A percentile compares a stretch with the other conserved stretches of the same genome.
Conservation (phyloP, 106 monocot genomes). For the Alisma plantagoaquatica region DNA sequence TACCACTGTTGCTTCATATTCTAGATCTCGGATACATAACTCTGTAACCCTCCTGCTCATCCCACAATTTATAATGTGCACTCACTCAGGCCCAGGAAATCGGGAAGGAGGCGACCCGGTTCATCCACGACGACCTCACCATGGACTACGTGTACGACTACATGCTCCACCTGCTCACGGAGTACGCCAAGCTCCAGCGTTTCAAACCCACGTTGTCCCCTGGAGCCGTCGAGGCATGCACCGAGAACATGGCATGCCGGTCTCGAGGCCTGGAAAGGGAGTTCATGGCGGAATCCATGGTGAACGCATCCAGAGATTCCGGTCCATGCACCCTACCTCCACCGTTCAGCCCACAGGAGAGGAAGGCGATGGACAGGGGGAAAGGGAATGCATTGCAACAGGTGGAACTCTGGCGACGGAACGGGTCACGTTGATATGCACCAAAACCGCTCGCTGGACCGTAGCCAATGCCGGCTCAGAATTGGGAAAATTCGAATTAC, state of each 20-base stretch:
- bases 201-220: constrained; percentile 16
- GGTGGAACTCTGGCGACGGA: constrained; percentile 10
- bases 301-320: background rate
- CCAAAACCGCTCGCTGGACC: no score
- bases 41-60: no score
- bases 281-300: constrained; percentile 22
- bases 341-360: constrained; percentile 1
- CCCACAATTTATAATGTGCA: background rate
- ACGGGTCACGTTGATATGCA: no score
- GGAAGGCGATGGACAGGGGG: constrained; percentile 1
- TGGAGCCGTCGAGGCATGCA: constrained; percentile 6
- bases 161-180: constrained; percentile 23
- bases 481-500: no score
- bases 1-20: background rate
- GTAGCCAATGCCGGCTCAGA: no score
- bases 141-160: constrained; percentile 30
- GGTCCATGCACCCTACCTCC: constrained; percentile 19
- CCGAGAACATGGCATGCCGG: constrained; percentile 12
- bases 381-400: constrained; percentile 7
- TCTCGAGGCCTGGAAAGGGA: constrained; percentile 4
- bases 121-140: constrained; percentile 13
- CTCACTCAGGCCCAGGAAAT: constrained; percentile 12
- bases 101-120: constrained; percentile 14
- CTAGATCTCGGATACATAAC: background rate
- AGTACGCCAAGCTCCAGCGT: constrained; percentile 17